phyloP scores from a whole-genome alignment of 352 stramenopile genomes.

The Saprolegnia diclina region DNA sequence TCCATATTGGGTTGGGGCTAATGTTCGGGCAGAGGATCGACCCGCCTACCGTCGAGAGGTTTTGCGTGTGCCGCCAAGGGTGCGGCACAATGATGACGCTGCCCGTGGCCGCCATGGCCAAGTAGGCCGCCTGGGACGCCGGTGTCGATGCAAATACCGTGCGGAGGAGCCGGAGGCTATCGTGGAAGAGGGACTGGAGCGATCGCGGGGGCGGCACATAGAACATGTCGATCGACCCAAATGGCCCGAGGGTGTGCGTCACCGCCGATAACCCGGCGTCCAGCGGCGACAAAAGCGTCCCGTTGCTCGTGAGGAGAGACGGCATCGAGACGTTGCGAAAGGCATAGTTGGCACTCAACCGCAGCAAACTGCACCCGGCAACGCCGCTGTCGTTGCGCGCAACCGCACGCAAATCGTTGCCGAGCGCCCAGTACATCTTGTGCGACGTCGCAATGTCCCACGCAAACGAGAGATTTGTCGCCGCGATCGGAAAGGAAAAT shows the following conservation, averaged over 20 bases:
- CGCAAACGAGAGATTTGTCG: not conserved
- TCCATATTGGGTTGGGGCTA: not conserved
- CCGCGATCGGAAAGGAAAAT: not conserved
- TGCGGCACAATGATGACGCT: not conserved
- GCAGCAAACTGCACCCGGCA: not conserved
- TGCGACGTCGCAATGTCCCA: not conserved
- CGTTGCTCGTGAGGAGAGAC: not conserved
- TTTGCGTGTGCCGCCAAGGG: not conserved
- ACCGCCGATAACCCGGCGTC: not conserved
- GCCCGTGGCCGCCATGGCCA: not conserved
- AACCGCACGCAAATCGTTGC: not conserved
- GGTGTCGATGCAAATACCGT: not conserved
- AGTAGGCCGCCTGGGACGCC: not conserved
- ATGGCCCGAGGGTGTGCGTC: not conserved
- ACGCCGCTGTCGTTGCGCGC: not conserved
- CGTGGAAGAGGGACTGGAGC: not conserved
- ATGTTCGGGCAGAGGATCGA: constrained; percentile 6
- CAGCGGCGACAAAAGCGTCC: not conserved
- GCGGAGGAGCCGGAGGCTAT: not conserved
- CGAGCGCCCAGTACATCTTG: constrained; percentile 23
- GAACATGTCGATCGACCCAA: constrained; percentile 9
- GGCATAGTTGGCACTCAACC: not conserved
- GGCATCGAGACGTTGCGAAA: constrained; percentile 4
- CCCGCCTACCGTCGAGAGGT: not conserved
- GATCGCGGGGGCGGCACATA: not conserved